A percentile compares a stretch with the other conserved stretches of the same genome.
phyloP scores from a whole-genome alignment of 805 yeast species.

The Saccharomycodes ludwigii region DNA sequence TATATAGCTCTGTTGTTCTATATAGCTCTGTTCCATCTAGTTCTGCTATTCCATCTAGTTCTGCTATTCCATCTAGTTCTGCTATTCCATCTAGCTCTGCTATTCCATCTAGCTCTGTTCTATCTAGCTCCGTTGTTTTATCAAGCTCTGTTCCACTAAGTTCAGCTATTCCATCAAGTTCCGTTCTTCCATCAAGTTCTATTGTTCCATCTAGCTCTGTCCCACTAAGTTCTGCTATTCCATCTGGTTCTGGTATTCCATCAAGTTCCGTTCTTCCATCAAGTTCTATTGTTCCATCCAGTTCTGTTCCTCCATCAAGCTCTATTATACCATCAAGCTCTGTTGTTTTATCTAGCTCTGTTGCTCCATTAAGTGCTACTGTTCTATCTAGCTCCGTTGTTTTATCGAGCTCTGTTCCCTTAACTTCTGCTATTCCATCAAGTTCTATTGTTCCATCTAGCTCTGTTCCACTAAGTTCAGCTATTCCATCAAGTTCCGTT shows the following conservation, averaged over 20 bases:
- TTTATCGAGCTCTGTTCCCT: not conserved
- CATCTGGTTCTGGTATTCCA: conserved; percentile 3
- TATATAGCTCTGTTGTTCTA: not conserved
- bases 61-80: not conserved
- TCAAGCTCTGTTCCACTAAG: not conserved
- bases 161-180: not conserved
- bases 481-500: conserved; percentile 7
- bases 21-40: not conserved
- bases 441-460: conserved; percentile 5
- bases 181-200: not conserved
- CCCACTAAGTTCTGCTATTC: too few species aligned
- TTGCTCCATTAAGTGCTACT: conserved; percentile 4
- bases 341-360: too few species aligned
- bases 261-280: conserved; percentile 5
- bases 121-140: not conserved
- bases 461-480: not conserved
- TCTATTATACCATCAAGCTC: conserved; percentile 5
- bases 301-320: conserved; percentile 6
- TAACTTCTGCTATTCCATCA: not conserved
- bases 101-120: not conserved
- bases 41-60: conserved; percentile 2
- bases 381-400: conserved; percentile 2
- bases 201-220: not conserved
- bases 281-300: conserved; percentile 6
- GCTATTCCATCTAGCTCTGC: not conserved